phyloP scores from a whole-genome alignment of 306 rosid species.

The Canavalia gladiata region DNA sequence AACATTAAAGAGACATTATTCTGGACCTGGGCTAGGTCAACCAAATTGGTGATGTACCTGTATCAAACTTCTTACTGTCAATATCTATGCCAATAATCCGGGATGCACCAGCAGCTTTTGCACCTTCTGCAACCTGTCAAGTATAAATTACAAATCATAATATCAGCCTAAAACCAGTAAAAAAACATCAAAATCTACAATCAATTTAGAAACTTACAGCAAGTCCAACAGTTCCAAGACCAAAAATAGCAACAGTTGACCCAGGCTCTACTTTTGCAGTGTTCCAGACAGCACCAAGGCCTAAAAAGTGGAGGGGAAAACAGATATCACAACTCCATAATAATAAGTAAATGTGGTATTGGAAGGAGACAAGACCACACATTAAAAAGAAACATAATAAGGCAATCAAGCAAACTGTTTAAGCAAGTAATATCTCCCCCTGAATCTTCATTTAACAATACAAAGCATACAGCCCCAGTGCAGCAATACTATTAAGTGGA shows the following conservation, averaged over 20 bases:
- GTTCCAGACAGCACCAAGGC: constrained; percentile 99
- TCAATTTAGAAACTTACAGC: constrained; percentile 68
- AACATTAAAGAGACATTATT: constrained; percentile 6
- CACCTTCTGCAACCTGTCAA: constrained; percentile 93
- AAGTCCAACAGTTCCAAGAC: constrained; percentile 95
- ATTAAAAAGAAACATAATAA: not conserved
- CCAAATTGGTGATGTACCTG: constrained; percentile 56
- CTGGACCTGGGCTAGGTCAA: not conserved
- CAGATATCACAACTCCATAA: not conserved
- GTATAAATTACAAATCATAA: constrained; percentile 38
- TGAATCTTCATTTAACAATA: constrained; percentile 14
- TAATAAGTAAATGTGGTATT: not conserved
- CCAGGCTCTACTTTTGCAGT: constrained; percentile 95
- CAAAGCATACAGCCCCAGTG: constrained; percentile 4
- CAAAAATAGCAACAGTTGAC: constrained; percentile 89
- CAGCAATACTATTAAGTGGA: not conserved
- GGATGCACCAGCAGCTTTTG: constrained; percentile 93
- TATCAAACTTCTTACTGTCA: constrained; percentile 79
- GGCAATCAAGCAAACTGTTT: constrained; percentile 15
- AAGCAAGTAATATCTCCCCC: constrained; percentile 20
- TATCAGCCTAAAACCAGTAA: constrained; percentile 32
- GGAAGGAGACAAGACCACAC: constrained; percentile 11
- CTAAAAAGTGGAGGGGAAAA: constrained; percentile 46
- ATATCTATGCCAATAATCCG: constrained; percentile 85
- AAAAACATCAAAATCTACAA: constrained; percentile 25